Evolutionary conservation across 768 basidiomycete species (phyloP).

Genomic region (Podaxis mareebaensis): DNA sequence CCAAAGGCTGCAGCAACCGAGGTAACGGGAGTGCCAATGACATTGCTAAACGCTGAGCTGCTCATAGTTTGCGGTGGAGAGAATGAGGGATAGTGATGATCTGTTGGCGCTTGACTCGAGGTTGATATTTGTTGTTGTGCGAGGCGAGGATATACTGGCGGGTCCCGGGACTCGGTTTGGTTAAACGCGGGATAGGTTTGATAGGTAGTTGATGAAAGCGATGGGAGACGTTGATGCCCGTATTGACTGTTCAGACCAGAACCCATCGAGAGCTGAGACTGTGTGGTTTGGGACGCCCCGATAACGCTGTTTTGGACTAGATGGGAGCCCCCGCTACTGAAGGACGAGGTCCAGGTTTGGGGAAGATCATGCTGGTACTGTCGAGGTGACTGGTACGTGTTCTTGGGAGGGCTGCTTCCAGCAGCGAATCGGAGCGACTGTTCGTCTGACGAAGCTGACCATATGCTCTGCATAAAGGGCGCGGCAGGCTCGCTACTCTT

Average conservation of each 20-base stretch:
- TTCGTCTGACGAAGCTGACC: conserved; percentile 63
- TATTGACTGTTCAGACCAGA: conserved; percentile 5
- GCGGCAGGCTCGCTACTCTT: conserved; percentile 22
- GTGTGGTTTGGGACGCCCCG: background rate
- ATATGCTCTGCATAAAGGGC: conserved; percentile 53
- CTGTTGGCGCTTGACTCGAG: background rate
- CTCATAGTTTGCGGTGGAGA: background rate
- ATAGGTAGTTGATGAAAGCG: conserved; percentile 4
- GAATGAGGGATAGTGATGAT: background rate
- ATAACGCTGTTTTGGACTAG: background rate
- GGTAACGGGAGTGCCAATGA: background rate
- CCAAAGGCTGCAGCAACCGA: conserved; percentile 2
- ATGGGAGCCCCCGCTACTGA: conserved; percentile 18
- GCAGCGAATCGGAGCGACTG: conserved; percentile 36
- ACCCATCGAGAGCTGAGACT: background rate
- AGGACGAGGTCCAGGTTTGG: conserved; percentile 26
- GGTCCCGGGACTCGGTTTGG: conserved; percentile 1
- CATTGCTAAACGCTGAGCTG: background rate
- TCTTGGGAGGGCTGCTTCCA: conserved; percentile 26
- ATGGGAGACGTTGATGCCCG: conserved; percentile 15
- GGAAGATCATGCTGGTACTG: conserved; percentile 25
- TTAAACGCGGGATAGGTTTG: background rate
- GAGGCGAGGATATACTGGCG: background rate
- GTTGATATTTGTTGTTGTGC: conserved; percentile 4
- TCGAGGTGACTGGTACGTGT: conserved; percentile 32